Conservation (phyloP, 106 monocot species). For the Iris macrosiphon region DNA sequence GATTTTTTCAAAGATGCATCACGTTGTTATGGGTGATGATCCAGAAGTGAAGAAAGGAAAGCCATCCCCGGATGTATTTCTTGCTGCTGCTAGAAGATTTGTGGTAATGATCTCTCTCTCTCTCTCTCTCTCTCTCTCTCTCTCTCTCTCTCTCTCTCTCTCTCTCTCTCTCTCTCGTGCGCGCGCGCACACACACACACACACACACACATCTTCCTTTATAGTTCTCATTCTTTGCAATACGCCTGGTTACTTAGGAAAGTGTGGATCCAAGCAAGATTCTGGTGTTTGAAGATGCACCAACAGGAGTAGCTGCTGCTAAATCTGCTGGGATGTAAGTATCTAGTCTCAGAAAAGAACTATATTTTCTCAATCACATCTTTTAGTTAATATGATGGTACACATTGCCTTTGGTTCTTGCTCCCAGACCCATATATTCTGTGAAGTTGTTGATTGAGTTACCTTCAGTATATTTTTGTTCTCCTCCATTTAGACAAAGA, state of each 20-base stretch:
- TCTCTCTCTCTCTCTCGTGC: too few species aligned
- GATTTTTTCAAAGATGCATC: slow-evolving; percentile 76
- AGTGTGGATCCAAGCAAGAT: slow-evolving; percentile 39
- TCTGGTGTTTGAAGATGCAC: slow-evolving; percentile 80
- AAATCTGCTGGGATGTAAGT: slow-evolving; percentile 77
- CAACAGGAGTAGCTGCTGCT: slow-evolving; percentile 66
- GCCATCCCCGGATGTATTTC: slow-evolving; percentile 84
- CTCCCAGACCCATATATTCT: too few species aligned
- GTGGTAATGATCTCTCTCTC: slow-evolving; percentile 24
- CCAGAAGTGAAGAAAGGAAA: slow-evolving; percentile 84
- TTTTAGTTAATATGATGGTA: too few species aligned
- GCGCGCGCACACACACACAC: too few species aligned
- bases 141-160: neutral
- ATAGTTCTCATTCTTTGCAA: neutral
- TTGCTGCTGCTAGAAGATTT: slow-evolving; percentile 77
- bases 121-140: neutral
- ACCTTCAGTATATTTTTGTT: too few species aligned
- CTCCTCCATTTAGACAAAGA: too few species aligned
- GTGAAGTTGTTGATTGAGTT: too few species aligned
- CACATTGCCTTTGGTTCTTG: too few species aligned
- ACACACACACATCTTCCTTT: neutral
- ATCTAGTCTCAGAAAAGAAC: neutral
- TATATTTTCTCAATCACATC: too few species aligned
- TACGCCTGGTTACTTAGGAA: slow-evolving; percentile 12
- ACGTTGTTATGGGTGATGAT: slow-evolving; percentile 90